Evolutionary conservation across 23 red algal species (phyloP).

Genomic region (Cyanidioschyzon merolae): DNA sequence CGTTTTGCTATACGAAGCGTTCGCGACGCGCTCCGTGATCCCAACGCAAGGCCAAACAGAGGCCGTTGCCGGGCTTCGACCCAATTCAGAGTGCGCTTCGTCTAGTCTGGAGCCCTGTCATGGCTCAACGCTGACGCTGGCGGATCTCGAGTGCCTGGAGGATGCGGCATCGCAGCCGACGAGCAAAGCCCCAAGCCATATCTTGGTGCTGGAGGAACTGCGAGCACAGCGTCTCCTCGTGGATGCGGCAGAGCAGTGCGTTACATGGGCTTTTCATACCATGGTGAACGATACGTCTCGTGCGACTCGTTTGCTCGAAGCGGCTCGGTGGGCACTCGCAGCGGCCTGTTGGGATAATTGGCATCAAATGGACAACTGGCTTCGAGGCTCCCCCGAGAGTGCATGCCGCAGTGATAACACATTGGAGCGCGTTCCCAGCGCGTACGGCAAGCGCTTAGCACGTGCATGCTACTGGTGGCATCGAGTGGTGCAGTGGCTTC

Average conservation of each 20-base stretch:
- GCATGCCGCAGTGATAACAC: neutral
- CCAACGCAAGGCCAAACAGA: neutral
- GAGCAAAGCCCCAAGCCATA: neutral
- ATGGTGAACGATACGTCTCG: neutral
- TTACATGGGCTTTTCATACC: slow-evolving; percentile 1
- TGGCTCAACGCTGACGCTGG: neutral
- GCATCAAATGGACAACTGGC: neutral
- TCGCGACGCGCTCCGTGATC: neutral
- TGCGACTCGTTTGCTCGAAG: neutral
- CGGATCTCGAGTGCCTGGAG: neutral
- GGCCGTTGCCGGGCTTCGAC: neutral
- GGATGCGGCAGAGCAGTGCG: slow-evolving; percentile 7
- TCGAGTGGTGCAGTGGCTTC: neutral
- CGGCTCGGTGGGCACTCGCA: neutral
- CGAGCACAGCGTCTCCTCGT: neutral
- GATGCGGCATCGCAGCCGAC: neutral
- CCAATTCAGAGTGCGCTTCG: neutral
- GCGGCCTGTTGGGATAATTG: neutral
- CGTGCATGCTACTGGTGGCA: neutral
- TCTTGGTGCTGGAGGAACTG: neutral
- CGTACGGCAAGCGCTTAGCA: neutral
- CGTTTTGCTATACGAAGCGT: neutral
- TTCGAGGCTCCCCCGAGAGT: neutral
- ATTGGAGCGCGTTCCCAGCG: neutral
- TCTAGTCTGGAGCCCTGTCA: neutral